Conservation (phyloP, 2,329 filamentous ascomycete genomes). For the Scedosporium boydii region DNA sequence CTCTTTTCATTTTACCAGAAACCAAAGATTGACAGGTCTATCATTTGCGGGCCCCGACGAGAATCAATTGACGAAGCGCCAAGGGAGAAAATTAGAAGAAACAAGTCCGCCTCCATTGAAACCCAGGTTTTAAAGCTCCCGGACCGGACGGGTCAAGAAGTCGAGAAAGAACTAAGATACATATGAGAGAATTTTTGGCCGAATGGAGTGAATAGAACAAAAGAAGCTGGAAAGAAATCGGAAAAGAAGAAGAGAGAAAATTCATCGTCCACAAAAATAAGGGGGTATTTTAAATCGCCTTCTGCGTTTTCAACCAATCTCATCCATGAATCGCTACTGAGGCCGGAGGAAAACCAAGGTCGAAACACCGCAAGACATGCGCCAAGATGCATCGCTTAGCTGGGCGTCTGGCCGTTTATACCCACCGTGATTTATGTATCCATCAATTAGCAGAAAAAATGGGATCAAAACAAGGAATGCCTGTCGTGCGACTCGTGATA, state of each 20-base stretch:
- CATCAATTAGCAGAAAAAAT: constrained; percentile 15
- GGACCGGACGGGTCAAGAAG: neutral
- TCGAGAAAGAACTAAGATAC: neutral
- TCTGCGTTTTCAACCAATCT: neutral
- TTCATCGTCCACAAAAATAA: constrained; percentile 3
- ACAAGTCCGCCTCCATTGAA: neutral
- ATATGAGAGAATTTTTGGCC: constrained; percentile 1
- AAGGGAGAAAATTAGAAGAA: neutral
- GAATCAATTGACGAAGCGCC: neutral
- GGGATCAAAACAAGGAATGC: constrained; percentile 10
- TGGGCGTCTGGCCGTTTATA: neutral
- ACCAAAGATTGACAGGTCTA: neutral
- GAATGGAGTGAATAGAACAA: neutral
- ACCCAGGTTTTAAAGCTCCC: neutral
- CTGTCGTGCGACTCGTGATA: constrained; percentile 8
- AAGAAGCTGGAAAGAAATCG: neutral
- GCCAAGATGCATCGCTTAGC: neutral
- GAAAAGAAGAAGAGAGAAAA: neutral
- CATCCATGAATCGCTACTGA: constrained; percentile 1
- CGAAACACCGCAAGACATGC: constrained; percentile 2
- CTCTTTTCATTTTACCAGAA: neutral
- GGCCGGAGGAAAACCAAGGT: neutral
- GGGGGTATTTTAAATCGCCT: neutral
- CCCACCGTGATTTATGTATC: neutral
- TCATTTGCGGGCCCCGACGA: neutral